phyloP scores from a whole-genome alignment of 1,284 basidiomycete species.

The Sporisorium sorghi region DNA sequence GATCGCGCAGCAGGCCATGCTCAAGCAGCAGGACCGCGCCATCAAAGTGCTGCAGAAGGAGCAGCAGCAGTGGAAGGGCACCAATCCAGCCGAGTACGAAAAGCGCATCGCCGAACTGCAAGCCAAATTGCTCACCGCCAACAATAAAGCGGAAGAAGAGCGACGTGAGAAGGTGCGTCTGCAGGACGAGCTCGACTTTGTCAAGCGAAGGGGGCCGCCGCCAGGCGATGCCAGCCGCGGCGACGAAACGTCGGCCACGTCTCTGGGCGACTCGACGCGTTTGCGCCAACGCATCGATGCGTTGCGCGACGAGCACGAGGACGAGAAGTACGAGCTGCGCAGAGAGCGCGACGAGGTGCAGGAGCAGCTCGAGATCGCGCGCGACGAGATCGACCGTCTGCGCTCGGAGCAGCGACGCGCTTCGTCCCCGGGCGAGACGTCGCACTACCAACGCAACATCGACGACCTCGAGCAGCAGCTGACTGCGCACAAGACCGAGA shows the following conservation, averaged over 20 bases:
- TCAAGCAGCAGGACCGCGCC: constrained; percentile 64
- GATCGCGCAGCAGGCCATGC: constrained; percentile 59
- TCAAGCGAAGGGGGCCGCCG: constrained; percentile 44
- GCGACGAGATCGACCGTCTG: constrained; percentile 41
- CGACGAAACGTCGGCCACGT: constrained; percentile 37
- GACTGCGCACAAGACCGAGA: constrained; percentile 49
- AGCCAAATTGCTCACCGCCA: constrained; percentile 39
- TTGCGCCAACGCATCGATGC: constrained; percentile 53
- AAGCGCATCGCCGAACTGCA: constrained; percentile 47
- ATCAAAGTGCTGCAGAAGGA: constrained; percentile 64
- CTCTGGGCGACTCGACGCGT: constrained; percentile 39
- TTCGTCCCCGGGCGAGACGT: constrained; percentile 25
- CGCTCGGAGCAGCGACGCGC: constrained; percentile 27
- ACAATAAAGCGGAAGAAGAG: constrained; percentile 46
- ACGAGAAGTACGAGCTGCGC: constrained; percentile 55
- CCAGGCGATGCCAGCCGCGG: constrained; percentile 32
- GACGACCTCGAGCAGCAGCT: constrained; percentile 53
- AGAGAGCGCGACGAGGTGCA: constrained; percentile 50
- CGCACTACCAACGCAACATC: constrained; percentile 42
- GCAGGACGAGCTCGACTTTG: constrained; percentile 57
- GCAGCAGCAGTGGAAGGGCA: constrained; percentile 57
- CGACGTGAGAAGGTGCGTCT: constrained; percentile 37
- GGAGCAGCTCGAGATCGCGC: constrained; percentile 46
- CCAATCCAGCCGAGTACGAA: constrained; percentile 37
- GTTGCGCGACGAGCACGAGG: constrained; percentile 53